These are phyloP conservation scores for Gnaphalium uliginosum DNA, from an alignment of 129 eudicot species.

Conservation along the genomic window DNA sequence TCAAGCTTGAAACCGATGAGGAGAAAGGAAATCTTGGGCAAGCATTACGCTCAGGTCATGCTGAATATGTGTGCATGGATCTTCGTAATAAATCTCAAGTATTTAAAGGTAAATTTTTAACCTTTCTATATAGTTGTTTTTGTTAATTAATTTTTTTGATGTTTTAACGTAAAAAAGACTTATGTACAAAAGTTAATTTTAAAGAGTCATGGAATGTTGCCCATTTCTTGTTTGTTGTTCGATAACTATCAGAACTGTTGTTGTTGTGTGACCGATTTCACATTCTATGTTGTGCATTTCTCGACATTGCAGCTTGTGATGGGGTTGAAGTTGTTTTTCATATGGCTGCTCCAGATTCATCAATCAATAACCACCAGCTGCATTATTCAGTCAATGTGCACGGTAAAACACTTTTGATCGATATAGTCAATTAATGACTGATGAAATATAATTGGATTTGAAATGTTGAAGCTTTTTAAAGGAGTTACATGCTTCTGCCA, in stretches of 20 bases:
- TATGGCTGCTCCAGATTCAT: conserved; percentile 97
- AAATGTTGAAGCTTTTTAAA: not conserved
- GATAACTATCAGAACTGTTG: no score
- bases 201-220: no score
- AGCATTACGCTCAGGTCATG: conserved; percentile 72
- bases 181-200: no score
- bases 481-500: not conserved
- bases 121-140: not conserved
- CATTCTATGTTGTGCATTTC: conserved; percentile 12
- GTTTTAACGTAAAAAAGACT: no score
- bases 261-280: not conserved
- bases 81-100: conserved; percentile 86
- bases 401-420: conserved; percentile 44
- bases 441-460: no score
- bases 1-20: conserved; percentile 60
- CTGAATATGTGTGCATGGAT: conserved; percentile 74
- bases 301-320: conserved; percentile 59
- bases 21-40: conserved; percentile 59
- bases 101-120: conserved; percentile 45
- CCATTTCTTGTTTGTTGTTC: no score
- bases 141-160: no score
- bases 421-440: not conserved
- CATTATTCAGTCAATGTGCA: conserved; percentile 83
- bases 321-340: conserved; percentile 96
- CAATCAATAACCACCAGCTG: conserved; percentile 71